These are phyloP conservation scores for Caryopteris hybrid DNA, from an alignment of 305 asterid genomes.

Conservation along the genomic window DNA sequence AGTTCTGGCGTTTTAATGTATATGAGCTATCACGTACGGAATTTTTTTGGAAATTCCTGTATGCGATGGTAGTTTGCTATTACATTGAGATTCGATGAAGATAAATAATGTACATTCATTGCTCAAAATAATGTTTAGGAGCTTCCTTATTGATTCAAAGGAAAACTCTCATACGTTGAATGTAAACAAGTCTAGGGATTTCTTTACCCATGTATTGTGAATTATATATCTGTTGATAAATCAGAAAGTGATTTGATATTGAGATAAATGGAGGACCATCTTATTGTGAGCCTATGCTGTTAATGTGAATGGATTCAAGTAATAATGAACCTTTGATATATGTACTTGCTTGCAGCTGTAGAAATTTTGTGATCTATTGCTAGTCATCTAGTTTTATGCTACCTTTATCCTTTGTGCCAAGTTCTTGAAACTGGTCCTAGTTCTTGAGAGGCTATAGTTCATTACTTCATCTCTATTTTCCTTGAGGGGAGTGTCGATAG, in stretches of 20 bases:
- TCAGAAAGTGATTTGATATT: not conserved
- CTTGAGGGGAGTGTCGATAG: not conserved
- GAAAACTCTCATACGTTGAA: not conserved
- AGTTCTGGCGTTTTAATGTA: not conserved
- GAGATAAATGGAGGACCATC: not conserved
- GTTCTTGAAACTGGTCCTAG: not conserved
- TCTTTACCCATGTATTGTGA: not conserved
- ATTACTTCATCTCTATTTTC: not conserved
- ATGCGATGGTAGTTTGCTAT: not conserved
- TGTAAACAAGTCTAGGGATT: not conserved
- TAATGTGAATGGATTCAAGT: too few relatives aligned
- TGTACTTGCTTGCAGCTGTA: not conserved
- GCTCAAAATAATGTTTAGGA: not conserved
- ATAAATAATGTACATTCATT: not conserved
- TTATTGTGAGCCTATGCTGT: not conserved
- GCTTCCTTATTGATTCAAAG: conserved; percentile 1
- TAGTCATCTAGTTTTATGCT: not conserved
- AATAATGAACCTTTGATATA: not conserved
- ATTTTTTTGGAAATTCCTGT: not conserved
- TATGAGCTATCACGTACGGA: not conserved
- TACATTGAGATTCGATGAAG: not conserved
- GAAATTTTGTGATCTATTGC: not conserved
- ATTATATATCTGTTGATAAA: not conserved
- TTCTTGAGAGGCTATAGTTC: not conserved
- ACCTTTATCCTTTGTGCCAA: not conserved